Evolutionary conservation across 75 land plant species (phyloP).

Genomic region (Cupressus sempervirens): DNA sequence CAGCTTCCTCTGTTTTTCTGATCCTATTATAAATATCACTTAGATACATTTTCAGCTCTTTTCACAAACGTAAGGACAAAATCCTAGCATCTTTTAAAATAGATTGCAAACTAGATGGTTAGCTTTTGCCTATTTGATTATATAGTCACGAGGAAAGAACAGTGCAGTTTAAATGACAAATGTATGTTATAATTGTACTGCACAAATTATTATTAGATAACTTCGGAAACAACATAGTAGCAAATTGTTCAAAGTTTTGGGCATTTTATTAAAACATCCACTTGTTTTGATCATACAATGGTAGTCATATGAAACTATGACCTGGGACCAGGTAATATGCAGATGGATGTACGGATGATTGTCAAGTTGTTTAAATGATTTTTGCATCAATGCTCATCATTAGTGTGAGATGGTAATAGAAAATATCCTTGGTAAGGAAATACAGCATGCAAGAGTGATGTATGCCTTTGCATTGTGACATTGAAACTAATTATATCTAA

Average conservation of each 20-base stretch:
- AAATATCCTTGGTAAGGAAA: too few species aligned
- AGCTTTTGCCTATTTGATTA: background rate
- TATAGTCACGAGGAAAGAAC: background rate
- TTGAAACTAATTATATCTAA: too few species aligned
- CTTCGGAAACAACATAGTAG: background rate
- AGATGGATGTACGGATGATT: too few species aligned
- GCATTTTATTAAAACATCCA: background rate
- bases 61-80: background rate
- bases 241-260: background rate
- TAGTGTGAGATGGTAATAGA: too few species aligned
- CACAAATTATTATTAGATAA: background rate
- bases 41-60: background rate
- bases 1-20: background rate
- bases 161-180: background rate
- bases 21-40: background rate
- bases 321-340: too few species aligned
- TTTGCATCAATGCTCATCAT: too few species aligned
- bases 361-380: too few species aligned
- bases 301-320: too few species aligned
- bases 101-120: background rate
- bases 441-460: too few species aligned
- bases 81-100: background rate
- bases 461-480: too few species aligned
- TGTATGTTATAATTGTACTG: background rate
- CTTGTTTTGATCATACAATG: background rate